phyloP scores from a whole-genome alignment of 768 basidiomycete genomes.

The Ephemerocybe angulata region DNA sequence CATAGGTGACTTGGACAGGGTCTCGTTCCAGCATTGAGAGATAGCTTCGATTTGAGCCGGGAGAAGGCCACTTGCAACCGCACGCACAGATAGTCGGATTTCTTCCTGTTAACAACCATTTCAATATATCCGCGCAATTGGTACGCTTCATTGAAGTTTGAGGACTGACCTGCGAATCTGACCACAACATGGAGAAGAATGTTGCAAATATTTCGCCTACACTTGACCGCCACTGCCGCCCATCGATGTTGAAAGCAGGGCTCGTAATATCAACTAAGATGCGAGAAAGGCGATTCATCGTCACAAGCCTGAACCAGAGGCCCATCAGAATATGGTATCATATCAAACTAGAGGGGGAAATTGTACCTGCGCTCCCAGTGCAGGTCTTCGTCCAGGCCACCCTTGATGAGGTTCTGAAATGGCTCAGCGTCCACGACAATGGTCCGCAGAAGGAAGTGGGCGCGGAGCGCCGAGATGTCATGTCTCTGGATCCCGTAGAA shows the following conservation, averaged over 20 bases:
- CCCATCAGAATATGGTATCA: no score
- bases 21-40: conserved; percentile 64
- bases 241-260: conserved; percentile 57
- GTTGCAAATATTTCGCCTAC: conserved; percentile 54
- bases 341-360: no score
- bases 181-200: conserved; percentile 64
- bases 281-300: conserved; percentile 55
- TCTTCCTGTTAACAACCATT: conserved; percentile 68
- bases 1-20: conserved; percentile 51
- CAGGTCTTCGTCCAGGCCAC: conserved; percentile 30
- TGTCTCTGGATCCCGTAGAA: conserved; percentile 60
- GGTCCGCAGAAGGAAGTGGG: conserved; percentile 52
- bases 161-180: conserved; percentile 54
- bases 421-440: conserved; percentile 63
- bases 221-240: conserved; percentile 64
- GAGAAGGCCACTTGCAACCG: conserved; percentile 56
- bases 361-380: conserved; percentile 54
- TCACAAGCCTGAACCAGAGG: conserved; percentile 54
- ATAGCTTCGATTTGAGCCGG: conserved; percentile 66
- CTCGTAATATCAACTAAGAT: conserved; percentile 65
- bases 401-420: conserved; percentile 48
- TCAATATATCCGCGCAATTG: not conserved
- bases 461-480: conserved; percentile 52
- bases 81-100: conserved; percentile 54
- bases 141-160: not conserved